phyloP scores from a whole-genome alignment of 1,284 basidiomycete genomes.

The Melampsora americana region DNA sequence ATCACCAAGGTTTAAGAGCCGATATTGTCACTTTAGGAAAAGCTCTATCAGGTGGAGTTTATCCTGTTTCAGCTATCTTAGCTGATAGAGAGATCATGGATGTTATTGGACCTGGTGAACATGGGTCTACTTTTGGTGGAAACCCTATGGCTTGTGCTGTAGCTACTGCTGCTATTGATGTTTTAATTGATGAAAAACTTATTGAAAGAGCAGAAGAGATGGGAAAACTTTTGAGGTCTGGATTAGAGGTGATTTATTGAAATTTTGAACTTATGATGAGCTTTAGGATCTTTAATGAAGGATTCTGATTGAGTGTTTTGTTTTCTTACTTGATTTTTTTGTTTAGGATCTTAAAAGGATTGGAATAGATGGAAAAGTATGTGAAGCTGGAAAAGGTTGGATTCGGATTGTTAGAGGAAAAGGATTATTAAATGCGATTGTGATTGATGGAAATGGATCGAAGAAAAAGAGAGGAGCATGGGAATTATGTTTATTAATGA shows the following conservation, averaged over 20 bases:
- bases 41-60: slow-evolving; percentile 92
- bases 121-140: slow-evolving; percentile 92
- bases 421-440: slow-evolving; percentile 87
- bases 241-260: not conserved
- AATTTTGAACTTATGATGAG: no score
- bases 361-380: slow-evolving; percentile 1
- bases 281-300: not conserved
- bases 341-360: slow-evolving; percentile 30
- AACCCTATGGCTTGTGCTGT: slow-evolving; percentile 95
- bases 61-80: slow-evolving; percentile 92
- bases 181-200: slow-evolving; percentile 80
- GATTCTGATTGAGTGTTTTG: no score
- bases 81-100: slow-evolving; percentile 88
- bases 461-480: slow-evolving; percentile 77
- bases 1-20: slow-evolving; percentile 76
- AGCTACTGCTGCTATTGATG: slow-evolving; percentile 81
- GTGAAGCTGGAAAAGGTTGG: slow-evolving; percentile 19
- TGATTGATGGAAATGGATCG: slow-evolving; percentile 81
- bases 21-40: slow-evolving; percentile 93
- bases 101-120: slow-evolving; percentile 92
- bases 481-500: slow-evolving; percentile 91
- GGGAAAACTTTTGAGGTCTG: slow-evolving; percentile 66
- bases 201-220: slow-evolving; percentile 72
- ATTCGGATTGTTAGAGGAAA: slow-evolving; percentile 67
- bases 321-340: no score